Base-by-base conservation (phyloP, 306 rosid genomes). In the Adenanthera pavonina region DNA sequence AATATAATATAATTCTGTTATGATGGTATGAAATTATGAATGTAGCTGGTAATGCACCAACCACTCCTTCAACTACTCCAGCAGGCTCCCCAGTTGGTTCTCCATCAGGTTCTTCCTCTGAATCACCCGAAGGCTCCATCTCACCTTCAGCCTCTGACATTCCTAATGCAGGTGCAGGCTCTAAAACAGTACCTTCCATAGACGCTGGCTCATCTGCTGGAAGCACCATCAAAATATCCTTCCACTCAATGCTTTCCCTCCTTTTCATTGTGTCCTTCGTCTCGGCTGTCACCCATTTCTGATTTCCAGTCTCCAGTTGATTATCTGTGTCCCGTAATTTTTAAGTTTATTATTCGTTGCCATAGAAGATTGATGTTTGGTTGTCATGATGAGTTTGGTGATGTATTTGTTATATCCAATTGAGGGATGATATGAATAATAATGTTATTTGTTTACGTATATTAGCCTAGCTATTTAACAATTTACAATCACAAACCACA, bases 161-260 rank as follows among this genome's bases (percentile, higher is more conserved):
- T 73, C 93, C 94, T 56, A 76, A 49, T 83, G 82, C 84, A 77
- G 93, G 82, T 48, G 76, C 80, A 76, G 90, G 92, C 53, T 88
- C 95, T 6, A 92, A 92, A 82, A 77, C 79, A 56, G 83, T 86
- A 1, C 93, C 94, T 83, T 81, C 92, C 30, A 46, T 61, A 51
- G 66, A 78, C 5, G 85, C 85, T 57, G 68, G 82, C 40, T 69
- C 84, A 74, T 88, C 97, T 10, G 47, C 54, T 81, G 97, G 91
- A 78, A 86, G 47, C 80, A 36, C 10, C 53, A 34, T 72, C 78
- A 79, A 82, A 80, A 79, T 87, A 35, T 85, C 90, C 7, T 74
- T 81, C 66, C 15, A 34, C 43, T 62, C 82, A 34, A 46, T 84
- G 74, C 70, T 89, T 80, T 82, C 72, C 30, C 69, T 90, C 56